Conservation (phyloP, 139 green algal genomes). For the Edaphochlamys debaryana region DNA sequence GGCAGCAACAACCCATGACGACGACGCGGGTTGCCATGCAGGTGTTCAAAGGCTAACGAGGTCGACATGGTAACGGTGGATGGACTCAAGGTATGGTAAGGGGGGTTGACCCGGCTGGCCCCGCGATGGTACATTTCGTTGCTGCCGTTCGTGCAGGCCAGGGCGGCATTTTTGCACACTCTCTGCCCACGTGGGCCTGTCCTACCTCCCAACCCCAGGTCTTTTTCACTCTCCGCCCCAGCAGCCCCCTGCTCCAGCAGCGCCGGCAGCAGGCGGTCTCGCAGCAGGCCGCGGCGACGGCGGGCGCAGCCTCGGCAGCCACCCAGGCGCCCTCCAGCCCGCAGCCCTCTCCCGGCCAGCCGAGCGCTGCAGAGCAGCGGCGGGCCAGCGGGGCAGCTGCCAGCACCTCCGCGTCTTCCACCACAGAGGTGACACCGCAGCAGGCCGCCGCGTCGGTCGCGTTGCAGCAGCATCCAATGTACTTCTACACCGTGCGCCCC, state of each 20-base stretch:
- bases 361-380: background rate
- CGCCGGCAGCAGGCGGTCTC: background rate
- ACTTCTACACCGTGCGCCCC: slow-evolving; percentile 81
- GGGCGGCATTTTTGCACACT: too few relatives aligned
- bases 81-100: slow-evolving; percentile 47
- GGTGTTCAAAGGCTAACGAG: slow-evolving; percentile 70
- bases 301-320: background rate
- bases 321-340: background rate
- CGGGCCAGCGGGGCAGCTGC: background rate
- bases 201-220: background rate
- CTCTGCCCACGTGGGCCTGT: too few relatives aligned
- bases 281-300: background rate
- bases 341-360: background rate
- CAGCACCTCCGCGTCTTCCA: background rate
- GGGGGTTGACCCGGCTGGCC: too few relatives aligned
- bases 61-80: slow-evolving; percentile 81
- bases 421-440: too few relatives aligned
- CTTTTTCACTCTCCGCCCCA: slow-evolving; percentile 14
- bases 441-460: too few relatives aligned
- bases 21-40: too few relatives aligned
- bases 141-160: too few relatives aligned
- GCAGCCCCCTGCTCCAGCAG: slow-evolving; percentile 22
- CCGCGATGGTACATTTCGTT: too few relatives aligned
- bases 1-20: too few relatives aligned
- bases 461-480: slow-evolving; percentile 25